phyloP scores from a whole-genome alignment of 805 yeast genomes.

The Danielia oregonensis region DNA sequence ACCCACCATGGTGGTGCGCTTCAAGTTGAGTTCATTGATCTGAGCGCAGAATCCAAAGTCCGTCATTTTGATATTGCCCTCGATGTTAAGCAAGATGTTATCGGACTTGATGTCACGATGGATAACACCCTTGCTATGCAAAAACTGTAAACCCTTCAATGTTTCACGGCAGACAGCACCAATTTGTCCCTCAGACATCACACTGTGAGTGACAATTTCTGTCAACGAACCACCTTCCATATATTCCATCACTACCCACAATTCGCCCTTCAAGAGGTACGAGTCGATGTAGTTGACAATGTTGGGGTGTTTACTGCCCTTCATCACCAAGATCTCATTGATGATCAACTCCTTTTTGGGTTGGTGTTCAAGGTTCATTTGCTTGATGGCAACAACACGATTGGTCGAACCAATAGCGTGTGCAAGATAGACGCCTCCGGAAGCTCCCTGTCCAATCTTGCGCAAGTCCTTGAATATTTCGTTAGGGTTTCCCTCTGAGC shows the following conservation, averaged over 20 bases:
- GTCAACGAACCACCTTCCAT: constrained; percentile 99
- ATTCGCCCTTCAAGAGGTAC: constrained; percentile 58
- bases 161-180: constrained; percentile 95
- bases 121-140: constrained; percentile 89
- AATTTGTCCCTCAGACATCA: constrained; percentile 90
- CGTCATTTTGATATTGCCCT: constrained; percentile 89
- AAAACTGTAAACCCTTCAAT: constrained; percentile 74
- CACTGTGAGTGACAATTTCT: constrained; percentile 87
- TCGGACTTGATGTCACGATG: constrained; percentile 97
- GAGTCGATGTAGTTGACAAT: constrained; percentile 19
- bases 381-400: constrained; percentile 80
- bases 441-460: constrained; percentile 97
- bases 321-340: constrained; percentile 20
- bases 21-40: constrained; percentile 68
- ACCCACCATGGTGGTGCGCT: constrained; percentile 98
- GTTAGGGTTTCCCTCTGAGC: constrained; percentile 83
- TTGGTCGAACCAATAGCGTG: constrained; percentile 38
- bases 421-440: constrained; percentile 95
- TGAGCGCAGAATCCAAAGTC: constrained; percentile 98
- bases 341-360: constrained; percentile 94
- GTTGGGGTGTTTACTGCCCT: constrained; percentile 17
- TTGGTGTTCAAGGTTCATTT: constrained; percentile 91
- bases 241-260: constrained; percentile 98
- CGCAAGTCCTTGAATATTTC: constrained; percentile 60
- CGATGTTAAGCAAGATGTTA: constrained; percentile 75